Conservation (phyloP, 495 filamentous ascomycete species). For the Letharia lupina region DNA sequence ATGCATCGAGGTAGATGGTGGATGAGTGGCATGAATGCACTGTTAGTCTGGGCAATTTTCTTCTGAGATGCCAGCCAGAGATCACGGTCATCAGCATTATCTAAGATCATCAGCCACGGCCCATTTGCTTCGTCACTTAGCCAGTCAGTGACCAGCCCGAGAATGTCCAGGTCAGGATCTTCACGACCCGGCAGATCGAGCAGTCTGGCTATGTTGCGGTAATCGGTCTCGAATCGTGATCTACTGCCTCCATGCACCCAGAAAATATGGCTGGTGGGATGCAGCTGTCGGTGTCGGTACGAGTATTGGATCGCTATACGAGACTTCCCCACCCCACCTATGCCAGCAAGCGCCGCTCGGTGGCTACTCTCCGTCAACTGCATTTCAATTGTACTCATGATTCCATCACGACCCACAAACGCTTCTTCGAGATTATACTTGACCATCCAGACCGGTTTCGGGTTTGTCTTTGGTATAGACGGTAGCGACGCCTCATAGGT, state of each 20-base stretch:
- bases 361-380: constrained; percentile 20
- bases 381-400: constrained; percentile 30
- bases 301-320: constrained; percentile 37
- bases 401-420: constrained; percentile 36
- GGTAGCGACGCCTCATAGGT: not conserved
- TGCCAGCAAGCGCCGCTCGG: constrained; percentile 34
- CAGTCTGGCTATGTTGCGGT: constrained; percentile 32
- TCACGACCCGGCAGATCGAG: constrained; percentile 32
- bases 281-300: constrained; percentile 25
- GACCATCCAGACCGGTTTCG: constrained; percentile 15
- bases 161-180: constrained; percentile 32
- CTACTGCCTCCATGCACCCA: constrained; percentile 36
- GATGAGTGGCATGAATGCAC: constrained; percentile 16
- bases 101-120: constrained; percentile 45
- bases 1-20: constrained; percentile 25
- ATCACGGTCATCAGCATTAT: constrained; percentile 45
- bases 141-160: constrained; percentile 34
- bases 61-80: constrained; percentile 19
- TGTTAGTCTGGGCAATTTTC: not conserved
- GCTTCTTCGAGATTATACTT: constrained; percentile 33
- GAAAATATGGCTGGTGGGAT: constrained; percentile 32
- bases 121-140: constrained; percentile 30
- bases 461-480: constrained; percentile 1
- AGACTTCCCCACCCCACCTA: constrained; percentile 43
- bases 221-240: constrained; percentile 34